Conservation (phyloP, 2,329 filamentous ascomycete species). For the Colletotrichum agaves region DNA sequence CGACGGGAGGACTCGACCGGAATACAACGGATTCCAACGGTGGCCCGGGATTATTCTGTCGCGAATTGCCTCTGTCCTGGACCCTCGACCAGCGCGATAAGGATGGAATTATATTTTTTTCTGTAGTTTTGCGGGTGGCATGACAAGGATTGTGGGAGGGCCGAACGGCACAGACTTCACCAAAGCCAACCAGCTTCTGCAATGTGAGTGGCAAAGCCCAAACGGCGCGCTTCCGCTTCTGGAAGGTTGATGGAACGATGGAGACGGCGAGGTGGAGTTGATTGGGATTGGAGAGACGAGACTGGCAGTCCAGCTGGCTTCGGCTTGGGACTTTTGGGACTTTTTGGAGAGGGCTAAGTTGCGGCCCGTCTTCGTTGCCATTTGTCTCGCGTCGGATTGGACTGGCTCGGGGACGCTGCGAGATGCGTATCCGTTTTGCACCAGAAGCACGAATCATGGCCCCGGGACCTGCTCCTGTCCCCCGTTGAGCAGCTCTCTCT, state of each 20-base stretch:
- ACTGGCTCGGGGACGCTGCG: background rate
- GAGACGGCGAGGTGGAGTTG: conserved; percentile 22
- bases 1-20: background rate
- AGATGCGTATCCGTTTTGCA: conserved; percentile 9
- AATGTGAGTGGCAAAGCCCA: conserved; percentile 36
- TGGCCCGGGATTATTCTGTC: background rate
- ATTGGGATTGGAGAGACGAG: conserved; percentile 27
- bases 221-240: conserved; percentile 41
- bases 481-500: background rate
- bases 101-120: conserved; percentile 16
- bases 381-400: conserved; percentile 17
- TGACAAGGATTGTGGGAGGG: conserved; percentile 18
- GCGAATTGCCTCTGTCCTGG: background rate
- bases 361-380: background rate
- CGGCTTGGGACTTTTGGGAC: background rate
- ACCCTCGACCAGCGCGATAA: conserved; percentile 21
- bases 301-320: no score
- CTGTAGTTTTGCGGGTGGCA: conserved; percentile 10
- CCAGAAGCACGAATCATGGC: conserved; percentile 32
- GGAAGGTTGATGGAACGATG: conserved; percentile 43
- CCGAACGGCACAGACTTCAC: conserved; percentile 21
- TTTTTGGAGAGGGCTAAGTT: background rate
- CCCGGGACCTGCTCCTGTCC: background rate
- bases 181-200: conserved; percentile 27
- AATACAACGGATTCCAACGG: background rate